These are phyloP conservation scores for Secale cereale DNA, from an alignment of 176 grass and related monocot genomes.

Conservation along the genomic window DNA sequence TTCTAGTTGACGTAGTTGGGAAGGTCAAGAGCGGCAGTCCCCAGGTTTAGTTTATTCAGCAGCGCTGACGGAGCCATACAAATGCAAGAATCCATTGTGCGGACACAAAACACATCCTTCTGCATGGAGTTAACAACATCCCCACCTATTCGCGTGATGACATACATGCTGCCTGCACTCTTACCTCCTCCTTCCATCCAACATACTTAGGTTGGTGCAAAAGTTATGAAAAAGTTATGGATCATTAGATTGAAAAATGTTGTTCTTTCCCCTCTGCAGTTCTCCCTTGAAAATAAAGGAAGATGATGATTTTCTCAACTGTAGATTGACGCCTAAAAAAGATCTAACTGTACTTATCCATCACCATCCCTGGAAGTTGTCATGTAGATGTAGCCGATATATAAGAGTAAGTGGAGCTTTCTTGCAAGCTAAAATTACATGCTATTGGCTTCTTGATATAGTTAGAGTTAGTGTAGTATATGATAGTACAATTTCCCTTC, in stretches of 20 bases:
- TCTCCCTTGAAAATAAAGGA: slow-evolving; percentile 90
- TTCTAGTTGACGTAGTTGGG: too few species aligned
- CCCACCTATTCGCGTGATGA: too few species aligned
- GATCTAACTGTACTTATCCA: slow-evolving; percentile 64
- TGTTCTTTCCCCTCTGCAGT: slow-evolving; percentile 30
- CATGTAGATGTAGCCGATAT: slow-evolving; percentile 76
- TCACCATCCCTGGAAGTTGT: slow-evolving; percentile 81
- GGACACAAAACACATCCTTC: too few species aligned
- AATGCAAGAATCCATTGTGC: too few species aligned
- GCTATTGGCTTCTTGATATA: background rate
- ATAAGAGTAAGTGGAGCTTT: slow-evolving; percentile 48
- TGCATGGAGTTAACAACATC: too few species aligned
- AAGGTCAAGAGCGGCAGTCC: too few species aligned
- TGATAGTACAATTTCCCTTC: background rate
- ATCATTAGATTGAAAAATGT: background rate
- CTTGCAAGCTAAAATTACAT: slow-evolving; percentile 8
- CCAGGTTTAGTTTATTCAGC: too few species aligned
- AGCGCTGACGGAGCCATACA: rapidly evolving
- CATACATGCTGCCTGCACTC: too few species aligned
- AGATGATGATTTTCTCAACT: slow-evolving; percentile 76
- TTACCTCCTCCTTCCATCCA: background rate
- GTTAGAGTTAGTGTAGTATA: background rate
- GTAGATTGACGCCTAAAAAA: slow-evolving; percentile 54
- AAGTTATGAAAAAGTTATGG: background rate
- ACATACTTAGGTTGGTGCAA: background rate